Conservation (phyloP, 768 basidiomycete genomes). For the Boletales sp. region DNA sequence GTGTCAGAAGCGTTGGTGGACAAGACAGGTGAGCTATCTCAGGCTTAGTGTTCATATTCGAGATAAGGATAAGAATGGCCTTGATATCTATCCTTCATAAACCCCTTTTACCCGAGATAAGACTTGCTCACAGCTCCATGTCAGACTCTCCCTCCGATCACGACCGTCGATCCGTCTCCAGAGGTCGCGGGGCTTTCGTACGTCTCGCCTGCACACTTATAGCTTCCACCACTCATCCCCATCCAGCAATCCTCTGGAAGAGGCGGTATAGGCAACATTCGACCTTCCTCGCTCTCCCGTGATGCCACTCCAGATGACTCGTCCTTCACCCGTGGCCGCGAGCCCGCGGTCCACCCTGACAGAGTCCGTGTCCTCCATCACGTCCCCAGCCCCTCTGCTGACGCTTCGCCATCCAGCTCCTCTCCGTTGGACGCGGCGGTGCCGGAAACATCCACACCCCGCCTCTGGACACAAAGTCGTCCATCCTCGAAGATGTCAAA, state of each 20-base stretch:
- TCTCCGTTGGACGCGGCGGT: constrained; percentile 74
- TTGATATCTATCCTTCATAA: constrained; percentile 9
- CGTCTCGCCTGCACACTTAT: constrained; percentile 21
- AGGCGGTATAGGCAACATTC: constrained; percentile 69
- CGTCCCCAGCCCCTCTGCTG: background rate
- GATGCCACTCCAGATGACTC: constrained; percentile 54
- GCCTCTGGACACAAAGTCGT: constrained; percentile 30
- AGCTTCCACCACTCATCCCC: background rate
- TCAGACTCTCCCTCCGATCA: constrained; percentile 16
- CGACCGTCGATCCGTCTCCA: constrained; percentile 48
- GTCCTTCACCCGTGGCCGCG: constrained; percentile 55
- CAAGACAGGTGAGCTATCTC: constrained; percentile 12
- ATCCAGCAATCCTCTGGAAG: constrained; percentile 56
- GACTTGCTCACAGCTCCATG: constrained; percentile 11
- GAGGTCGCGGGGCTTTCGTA: constrained; percentile 59
- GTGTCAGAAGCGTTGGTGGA: constrained; percentile 9
- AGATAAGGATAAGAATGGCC: constrained; percentile 12
- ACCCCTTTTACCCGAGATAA: constrained; percentile 16
- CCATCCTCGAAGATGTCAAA: constrained; percentile 23
- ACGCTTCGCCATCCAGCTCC: constrained; percentile 11
- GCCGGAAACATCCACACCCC: constrained; percentile 80
- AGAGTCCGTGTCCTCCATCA: constrained; percentile 28
- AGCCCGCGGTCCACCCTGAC: constrained; percentile 38
- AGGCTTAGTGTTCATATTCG: constrained; percentile 3
- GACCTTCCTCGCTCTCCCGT: constrained; percentile 43